Percentiles rank a stretch among this genome's conserved stretches.
phyloP scores from a whole-genome alignment of 768 basidiomycete genomes.

The Sarcodon sp. region DNA sequence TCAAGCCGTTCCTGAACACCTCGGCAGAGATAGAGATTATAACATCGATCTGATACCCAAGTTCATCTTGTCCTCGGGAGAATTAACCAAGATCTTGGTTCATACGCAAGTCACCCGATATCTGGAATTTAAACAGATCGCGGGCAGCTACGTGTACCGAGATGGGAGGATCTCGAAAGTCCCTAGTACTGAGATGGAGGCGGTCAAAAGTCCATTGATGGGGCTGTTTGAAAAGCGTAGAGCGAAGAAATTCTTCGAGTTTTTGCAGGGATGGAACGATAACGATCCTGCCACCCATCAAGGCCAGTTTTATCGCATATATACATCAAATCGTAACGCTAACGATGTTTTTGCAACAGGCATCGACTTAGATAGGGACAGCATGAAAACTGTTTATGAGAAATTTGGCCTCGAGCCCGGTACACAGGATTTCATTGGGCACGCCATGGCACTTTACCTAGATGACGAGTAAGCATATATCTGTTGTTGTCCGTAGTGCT shows the following conservation, averaged over 20 bases:
- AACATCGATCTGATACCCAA: slow-evolving; percentile 97
- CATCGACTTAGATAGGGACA: slow-evolving; percentile 77
- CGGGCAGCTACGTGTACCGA: slow-evolving; percentile 94
- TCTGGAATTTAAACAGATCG: slow-evolving; percentile 99
- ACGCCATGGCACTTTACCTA: slow-evolving; percentile 97
- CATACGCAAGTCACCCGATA: slow-evolving; percentile 98
- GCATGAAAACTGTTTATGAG: slow-evolving; percentile 91
- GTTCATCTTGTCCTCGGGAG: slow-evolving; percentile 97
- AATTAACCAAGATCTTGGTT: slow-evolving; percentile 95
- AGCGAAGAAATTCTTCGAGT: slow-evolving; percentile 98
- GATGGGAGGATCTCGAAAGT: slow-evolving; percentile 97
- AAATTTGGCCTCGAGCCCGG: slow-evolving; percentile 96
- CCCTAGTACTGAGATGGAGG: slow-evolving; percentile 95
- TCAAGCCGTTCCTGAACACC: slow-evolving; percentile 63
- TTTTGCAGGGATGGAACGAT: slow-evolving; percentile 91
- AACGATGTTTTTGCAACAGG: slow-evolving; percentile 27
- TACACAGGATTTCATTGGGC: slow-evolving; percentile 98
- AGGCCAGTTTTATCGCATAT: slow-evolving; percentile 31
- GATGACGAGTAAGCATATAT: slow-evolving; percentile 77
- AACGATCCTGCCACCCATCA: slow-evolving; percentile 94
- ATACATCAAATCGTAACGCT: not conserved
- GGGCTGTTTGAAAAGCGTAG: slow-evolving; percentile 98
- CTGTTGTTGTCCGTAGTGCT: not conserved
- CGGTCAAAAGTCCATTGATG: slow-evolving; percentile 90
- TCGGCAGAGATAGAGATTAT: slow-evolving; percentile 96